Percentiles rank a stretch among this genome's conserved stretches.
These are phyloP conservation scores for Neostapfia colusana DNA, from an alignment of 176 grass and related monocot genomes.

Conservation along the genomic window DNA sequence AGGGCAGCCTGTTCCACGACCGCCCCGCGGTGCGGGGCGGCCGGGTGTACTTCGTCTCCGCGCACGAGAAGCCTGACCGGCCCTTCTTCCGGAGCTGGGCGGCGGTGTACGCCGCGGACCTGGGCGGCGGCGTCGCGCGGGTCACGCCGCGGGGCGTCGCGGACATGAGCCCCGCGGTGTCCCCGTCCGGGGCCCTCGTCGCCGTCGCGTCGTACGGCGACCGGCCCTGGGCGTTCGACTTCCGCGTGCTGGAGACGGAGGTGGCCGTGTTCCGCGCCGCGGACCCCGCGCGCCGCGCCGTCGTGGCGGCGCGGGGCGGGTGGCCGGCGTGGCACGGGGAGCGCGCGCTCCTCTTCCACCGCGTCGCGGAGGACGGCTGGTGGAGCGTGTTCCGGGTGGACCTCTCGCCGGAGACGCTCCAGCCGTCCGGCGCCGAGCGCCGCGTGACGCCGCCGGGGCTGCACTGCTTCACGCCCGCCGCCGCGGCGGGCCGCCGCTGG, in stretches of 20 bases:
- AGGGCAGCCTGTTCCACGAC: constrained; percentile 74
- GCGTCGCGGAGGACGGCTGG: constrained; percentile 83
- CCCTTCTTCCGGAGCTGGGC: constrained; percentile 85
- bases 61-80: constrained; percentile 49
- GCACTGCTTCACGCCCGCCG: constrained; percentile 84
- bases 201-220: constrained; percentile 85
- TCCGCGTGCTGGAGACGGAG: constrained; percentile 71
- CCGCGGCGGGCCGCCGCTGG: constrained; percentile 36
- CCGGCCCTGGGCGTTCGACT: constrained; percentile 71
- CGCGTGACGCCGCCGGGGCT: constrained; percentile 73
- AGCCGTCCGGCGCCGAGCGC: constrained; percentile 26
- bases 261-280: constrained; percentile 59
- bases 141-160: constrained; percentile 54
- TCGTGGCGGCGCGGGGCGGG: constrained; percentile 44
- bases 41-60: constrained; percentile 70
- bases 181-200: constrained; percentile 51
- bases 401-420: constrained; percentile 48
- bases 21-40: constrained; percentile 58
- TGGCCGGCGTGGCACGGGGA: constrained; percentile 87
- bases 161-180: constrained; percentile 88
- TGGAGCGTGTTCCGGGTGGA: constrained; percentile 79
- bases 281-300: constrained; percentile 51
- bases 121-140: constrained; percentile 21
- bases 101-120: constrained; percentile 57
- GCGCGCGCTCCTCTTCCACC: constrained; percentile 67